Evolutionary conservation across 2,329 filamentous ascomycete species (phyloP), one percentile per base, ranked within the genome.

Genomic region (Penicillium italicum): DNA sequence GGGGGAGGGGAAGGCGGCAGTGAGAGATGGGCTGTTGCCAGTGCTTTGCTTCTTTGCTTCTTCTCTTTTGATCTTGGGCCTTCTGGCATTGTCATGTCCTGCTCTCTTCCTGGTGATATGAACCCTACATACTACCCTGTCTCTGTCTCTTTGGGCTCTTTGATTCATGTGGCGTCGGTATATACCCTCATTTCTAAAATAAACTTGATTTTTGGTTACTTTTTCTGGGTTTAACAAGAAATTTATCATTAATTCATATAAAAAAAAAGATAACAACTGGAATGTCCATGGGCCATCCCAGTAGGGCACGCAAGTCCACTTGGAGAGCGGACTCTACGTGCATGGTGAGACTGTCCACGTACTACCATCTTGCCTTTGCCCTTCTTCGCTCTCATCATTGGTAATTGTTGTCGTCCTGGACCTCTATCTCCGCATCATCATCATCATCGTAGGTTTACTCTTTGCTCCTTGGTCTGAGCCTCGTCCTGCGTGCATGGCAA

Each of bases 1-100:
- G 73, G 50, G 73, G 74, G 43, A 69, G 72, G 61, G 72, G 69
- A 34, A 71, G 74, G 59, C 72, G 73, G 24, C 62, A 66, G 48
- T 74, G 59, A 66, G 20, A 18, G 20, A 34, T 31, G 4, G 26
- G 37, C 37, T 34, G 28, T 43, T 50, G 20, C 16, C 28, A 26
- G 26, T 26, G 16, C 5, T 26, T 2, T 41, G 37, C 9, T 22
- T 20, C 11, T 38, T 37, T 30, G 20, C 38, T 51, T 48, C 42
- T 49, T 53, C 36, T 51, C 10, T 49, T 43, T 45, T 28, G 38
- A 10, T 28, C 16, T 46, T 51, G n/a, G 30, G 16, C 14, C 7
- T 34, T 18, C 22, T 48, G 44, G 24, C 42, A 41, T 51, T 48
- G 16, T 34, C 42, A 53, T 53, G 42, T 52, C 30, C n/a, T 22